Percentiles rank a stretch among this genome's conserved stretches.
These are phyloP conservation scores for Xerocomellus amylosporus DNA, from an alignment of 768 basidiomycete genomes.

Conservation along the genomic window DNA sequence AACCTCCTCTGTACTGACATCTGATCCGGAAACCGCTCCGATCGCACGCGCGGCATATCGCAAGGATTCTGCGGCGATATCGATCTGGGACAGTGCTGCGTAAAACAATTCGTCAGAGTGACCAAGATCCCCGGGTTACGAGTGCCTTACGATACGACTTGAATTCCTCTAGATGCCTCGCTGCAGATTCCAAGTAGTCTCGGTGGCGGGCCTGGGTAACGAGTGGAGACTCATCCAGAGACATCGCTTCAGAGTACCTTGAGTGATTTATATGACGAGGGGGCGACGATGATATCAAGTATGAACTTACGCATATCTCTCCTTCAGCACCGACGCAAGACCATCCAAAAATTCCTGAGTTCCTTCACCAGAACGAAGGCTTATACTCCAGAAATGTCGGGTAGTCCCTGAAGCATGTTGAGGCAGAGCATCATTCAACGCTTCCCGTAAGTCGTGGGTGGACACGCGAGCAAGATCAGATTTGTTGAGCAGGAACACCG, in stretches of 20 bases:
- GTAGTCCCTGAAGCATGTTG: background rate
- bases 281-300: background rate
- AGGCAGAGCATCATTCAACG: constrained; percentile 19
- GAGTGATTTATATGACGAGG: background rate
- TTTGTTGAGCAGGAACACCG: constrained; percentile 80
- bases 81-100: constrained; percentile 67
- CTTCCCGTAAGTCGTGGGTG: constrained; percentile 9
- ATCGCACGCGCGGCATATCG: constrained; percentile 82
- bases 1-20: constrained; percentile 78
- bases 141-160: constrained; percentile 28
- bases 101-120: constrained; percentile 2
- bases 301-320: constrained; percentile 24
- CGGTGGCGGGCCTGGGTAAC: constrained; percentile 82
- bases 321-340: constrained; percentile 47
- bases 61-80: constrained; percentile 82
- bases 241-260: constrained; percentile 23
- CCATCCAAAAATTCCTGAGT: constrained; percentile 57
- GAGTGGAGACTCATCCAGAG: constrained; percentile 43
- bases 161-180: constrained; percentile 36
- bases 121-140: background rate
- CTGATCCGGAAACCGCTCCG: constrained; percentile 75
- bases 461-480: constrained; percentile 47
- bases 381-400: constrained; percentile 53
- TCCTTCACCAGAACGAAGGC: constrained; percentile 59
- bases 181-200: constrained; percentile 65